Evolutionary conservation across 2,329 filamentous ascomycete species (phyloP), one percentile per base, ranked within the genome.

Genomic region (Phialocephala sp.): DNA sequence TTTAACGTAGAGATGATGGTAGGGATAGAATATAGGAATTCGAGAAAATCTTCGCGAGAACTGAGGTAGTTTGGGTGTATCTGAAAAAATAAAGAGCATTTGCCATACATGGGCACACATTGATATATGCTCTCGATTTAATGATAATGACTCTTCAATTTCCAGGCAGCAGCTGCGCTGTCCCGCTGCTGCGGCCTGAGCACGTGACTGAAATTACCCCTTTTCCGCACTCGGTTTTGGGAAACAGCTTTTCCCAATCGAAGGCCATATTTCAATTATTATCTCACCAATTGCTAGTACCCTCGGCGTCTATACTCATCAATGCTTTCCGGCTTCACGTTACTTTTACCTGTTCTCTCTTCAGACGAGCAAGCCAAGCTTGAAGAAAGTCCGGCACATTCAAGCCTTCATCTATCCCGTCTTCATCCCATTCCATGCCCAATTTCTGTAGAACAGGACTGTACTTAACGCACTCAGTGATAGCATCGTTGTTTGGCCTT

Each of bases 381-480:
- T n/a, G 41, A 15, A 43, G 15, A 14, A 43, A 43, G 6, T 43
- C 41, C 15, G 15, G 15, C 15, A n/a, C 15, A 6, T 43, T 43
- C 41, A 18, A n/a, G 15, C 45, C 20, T 24, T 50, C 22, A 50
- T 22, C 22, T 6, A 50, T 50, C 45, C 12, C 45, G 11, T 50
- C 8, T 14, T 50, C 45, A 14, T 22, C 22, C 45, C 45, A 50
- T 20, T 50, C 24, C 6, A 50, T 9, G 2, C 45, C 45, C 22
- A 50, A 24, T 14, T 50, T 50, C 45, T 50, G n/a, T 12, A 50
- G 45, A 18, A 27, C 45, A 24, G 45, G 45, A 50, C 45, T 50
- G 20, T 50, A 18, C n/a, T 20, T 50, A 20, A 50, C 45, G 22
- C 45, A 50, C 45, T 50, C 15, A 14, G n/a, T 20, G 11, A 50